Conservation (phyloP, 176 grass and related monocot genomes). For the Bothriochloa decipiens region DNA sequence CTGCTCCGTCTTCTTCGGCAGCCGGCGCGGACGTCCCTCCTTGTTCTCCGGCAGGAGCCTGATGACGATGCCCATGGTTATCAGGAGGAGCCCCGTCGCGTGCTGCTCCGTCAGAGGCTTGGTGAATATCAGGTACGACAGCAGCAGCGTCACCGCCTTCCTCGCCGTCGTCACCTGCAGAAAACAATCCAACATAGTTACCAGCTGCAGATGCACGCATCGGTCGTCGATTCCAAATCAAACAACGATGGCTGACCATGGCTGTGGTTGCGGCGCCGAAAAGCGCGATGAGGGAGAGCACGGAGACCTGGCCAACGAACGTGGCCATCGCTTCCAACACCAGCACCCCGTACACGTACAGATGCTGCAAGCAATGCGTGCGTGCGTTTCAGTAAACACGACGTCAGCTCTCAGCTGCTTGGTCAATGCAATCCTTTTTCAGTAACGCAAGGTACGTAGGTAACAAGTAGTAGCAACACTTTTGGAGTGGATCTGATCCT, state of each 20-base stretch:
- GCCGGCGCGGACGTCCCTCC: constrained; percentile 27
- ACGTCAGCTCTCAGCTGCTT: not conserved
- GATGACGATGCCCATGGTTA: constrained; percentile 79
- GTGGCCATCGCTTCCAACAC: constrained; percentile 95
- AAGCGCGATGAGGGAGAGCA: constrained; percentile 87
- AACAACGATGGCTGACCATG: constrained; percentile 47
- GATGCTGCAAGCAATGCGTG: constrained; percentile 47
- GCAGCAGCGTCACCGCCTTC: constrained; percentile 84
- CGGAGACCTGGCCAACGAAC: constrained; percentile 91
- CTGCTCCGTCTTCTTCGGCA: constrained; percentile 8
- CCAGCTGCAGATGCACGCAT: not conserved
- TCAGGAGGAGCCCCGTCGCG: constrained; percentile 70
- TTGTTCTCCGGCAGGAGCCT: constrained; percentile 82
- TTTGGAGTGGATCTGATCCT: constrained; percentile 17
- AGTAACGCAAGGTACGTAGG: not conserved
- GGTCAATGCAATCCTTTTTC: not conserved
- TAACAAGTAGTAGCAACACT: not conserved
- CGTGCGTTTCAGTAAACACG: constrained; percentile 22
- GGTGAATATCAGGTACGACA: constrained; percentile 95
- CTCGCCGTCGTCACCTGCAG: constrained; percentile 76
- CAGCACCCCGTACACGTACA: constrained; percentile 87
- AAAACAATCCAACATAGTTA: not conserved
- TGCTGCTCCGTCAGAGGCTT: constrained; percentile 93
- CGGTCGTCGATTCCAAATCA: not conserved
- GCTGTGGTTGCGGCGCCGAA: constrained; percentile 85